Conservation (phyloP, 306 rosid genomes). For the Sicyos edulis region DNA sequence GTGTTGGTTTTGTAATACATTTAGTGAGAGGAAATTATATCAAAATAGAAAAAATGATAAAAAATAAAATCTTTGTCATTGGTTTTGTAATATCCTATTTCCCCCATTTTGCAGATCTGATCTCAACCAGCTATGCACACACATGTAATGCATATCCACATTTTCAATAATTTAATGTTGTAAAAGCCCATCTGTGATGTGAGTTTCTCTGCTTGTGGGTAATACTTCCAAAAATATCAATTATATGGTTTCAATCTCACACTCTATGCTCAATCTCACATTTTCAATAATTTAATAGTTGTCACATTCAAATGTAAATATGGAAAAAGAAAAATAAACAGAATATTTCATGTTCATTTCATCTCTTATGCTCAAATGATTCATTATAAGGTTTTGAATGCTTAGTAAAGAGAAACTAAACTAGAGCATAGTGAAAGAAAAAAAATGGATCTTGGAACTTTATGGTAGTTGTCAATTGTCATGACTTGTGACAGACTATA, state of each 20-base stretch:
- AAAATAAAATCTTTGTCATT: constrained; percentile 3
- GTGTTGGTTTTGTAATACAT: background rate
- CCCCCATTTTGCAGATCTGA: constrained; percentile 2
- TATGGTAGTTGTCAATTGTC: too few species aligned
- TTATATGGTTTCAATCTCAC: background rate
- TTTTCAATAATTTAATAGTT: background rate
- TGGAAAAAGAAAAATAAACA: background rate
- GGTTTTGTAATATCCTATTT: background rate
- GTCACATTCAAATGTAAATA: background rate
- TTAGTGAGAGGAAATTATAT: background rate
- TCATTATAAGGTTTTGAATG: background rate
- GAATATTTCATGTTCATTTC: background rate
- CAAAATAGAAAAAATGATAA: too few species aligned
- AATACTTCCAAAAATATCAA: background rate
- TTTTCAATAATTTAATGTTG: too few species aligned
- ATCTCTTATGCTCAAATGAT: too few species aligned
- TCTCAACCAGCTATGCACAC: constrained; percentile 13
- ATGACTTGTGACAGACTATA: too few species aligned
- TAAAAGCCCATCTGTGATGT: too few species aligned
- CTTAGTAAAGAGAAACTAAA: too few species aligned
- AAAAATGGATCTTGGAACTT: too few species aligned
- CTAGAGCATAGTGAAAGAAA: too few species aligned
- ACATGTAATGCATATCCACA: background rate
- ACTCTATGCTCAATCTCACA: too few species aligned
- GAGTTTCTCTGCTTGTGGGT: background rate